A percentile compares a stretch with the other conserved stretches of the same genome.
Conservation (phyloP, 2,329 filamentous ascomycete genomes). For the Fusarium vanettenii region DNA sequence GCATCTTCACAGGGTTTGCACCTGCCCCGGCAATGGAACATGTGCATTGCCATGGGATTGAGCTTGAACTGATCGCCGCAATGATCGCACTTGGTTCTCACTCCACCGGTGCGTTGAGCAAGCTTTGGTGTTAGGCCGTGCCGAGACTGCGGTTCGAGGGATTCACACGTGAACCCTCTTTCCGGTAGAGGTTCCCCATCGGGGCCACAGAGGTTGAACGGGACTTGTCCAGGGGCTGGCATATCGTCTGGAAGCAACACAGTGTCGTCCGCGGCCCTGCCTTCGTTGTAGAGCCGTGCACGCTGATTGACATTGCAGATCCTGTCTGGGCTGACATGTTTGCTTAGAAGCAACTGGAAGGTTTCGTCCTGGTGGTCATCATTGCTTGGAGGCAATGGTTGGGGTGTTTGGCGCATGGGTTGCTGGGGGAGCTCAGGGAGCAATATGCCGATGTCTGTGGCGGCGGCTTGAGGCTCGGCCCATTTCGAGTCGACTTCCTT, state of each 20-base stretch:
- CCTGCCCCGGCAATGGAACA: background rate
- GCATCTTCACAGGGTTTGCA: background rate
- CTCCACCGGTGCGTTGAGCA: no score
- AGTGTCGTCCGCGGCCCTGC: no score
- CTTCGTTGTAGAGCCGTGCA: background rate
- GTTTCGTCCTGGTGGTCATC: background rate
- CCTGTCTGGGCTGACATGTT: background rate
- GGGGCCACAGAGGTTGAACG: no score
- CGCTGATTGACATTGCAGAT: background rate
- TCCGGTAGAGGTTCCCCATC: no score
- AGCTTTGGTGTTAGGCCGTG: no score
- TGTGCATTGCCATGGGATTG: background rate
- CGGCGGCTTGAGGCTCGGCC: background rate
- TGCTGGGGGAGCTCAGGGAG: background rate
- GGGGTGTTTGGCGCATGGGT: background rate
- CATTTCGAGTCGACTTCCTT: background rate
- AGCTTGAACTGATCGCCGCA: background rate
- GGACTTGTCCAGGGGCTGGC: no score
- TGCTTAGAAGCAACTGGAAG: background rate
- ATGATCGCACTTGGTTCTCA: background rate
- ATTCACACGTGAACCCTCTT: no score
- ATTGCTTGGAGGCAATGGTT: background rate
- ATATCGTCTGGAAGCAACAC: no score
- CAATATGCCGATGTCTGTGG: no score
- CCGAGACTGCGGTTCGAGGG: no score